Evolutionary conservation across 2,329 filamentous ascomycete species (phyloP).

Genomic region (Calonectria multiphialidica): DNA sequence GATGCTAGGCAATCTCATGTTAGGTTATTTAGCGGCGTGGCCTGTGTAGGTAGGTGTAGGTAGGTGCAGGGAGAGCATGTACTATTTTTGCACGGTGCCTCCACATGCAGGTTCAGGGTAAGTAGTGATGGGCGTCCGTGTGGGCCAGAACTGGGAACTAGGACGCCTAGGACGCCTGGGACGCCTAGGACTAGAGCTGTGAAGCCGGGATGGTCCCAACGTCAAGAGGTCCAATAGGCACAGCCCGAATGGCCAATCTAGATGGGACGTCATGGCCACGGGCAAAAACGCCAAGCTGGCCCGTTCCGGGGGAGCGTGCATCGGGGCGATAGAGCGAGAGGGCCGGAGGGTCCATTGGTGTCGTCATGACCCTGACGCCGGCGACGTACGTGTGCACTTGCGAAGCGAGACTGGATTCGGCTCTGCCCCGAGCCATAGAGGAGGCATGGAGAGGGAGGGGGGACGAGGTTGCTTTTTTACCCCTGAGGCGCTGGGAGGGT

Average conservation of each 20-base stretch:
- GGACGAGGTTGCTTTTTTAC: neutral
- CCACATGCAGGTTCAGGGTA: neutral
- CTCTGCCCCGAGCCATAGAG: neutral
- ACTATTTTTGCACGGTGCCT: neutral
- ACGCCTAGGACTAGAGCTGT: neutral
- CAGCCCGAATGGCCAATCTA: slow-evolving; percentile 5
- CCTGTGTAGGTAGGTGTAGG: neutral
- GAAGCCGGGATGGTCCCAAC: neutral
- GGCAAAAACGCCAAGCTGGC: slow-evolving; percentile 2
- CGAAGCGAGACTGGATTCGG: neutral
- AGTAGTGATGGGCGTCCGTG: neutral
- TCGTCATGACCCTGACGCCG: slow-evolving; percentile 1
- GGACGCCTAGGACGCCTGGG: neutral
- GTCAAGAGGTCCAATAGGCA: neutral
- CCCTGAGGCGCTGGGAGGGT: neutral
- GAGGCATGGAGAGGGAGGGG: neutral
- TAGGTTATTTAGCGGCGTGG: neutral
- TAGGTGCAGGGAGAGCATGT: too few species aligned
- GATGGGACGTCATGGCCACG: neutral
- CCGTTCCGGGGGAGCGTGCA: slow-evolving; percentile 7
- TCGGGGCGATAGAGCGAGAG: neutral
- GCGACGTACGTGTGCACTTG: slow-evolving; percentile 1
- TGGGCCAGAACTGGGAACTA: neutral
- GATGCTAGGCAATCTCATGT: neutral
- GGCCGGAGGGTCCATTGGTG: neutral